Evolutionary conservation across 345 rosid genomes (phyloP).

Genomic region (Citrus glauca): DNA sequence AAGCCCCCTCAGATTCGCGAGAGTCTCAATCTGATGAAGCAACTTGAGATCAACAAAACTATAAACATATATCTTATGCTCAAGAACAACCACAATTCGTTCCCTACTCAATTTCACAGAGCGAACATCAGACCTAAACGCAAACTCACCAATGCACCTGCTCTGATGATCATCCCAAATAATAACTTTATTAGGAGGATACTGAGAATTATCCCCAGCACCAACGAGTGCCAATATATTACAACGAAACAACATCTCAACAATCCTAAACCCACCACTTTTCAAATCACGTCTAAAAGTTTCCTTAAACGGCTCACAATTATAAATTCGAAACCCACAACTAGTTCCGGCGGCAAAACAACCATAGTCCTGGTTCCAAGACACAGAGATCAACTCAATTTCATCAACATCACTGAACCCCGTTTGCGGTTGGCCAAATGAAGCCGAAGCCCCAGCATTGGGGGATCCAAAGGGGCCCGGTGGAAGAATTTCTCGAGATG

Average conservation of each 20-base stretch:
- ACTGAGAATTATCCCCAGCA: constrained; percentile 60
- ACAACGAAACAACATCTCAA: constrained; percentile 91
- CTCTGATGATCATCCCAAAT: constrained; percentile 94
- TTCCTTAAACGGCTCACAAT: constrained; percentile 78
- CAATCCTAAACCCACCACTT: constrained; percentile 73
- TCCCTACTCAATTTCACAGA: constrained; percentile 74
- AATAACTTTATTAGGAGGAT: constrained; percentile 76
- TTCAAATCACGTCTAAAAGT: constrained; percentile 62
- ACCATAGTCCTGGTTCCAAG: constrained; percentile 88
- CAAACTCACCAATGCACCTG: constrained; percentile 77
- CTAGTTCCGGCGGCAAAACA: constrained; percentile 81
- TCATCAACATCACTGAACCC: constrained; percentile 37
- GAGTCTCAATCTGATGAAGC: constrained; percentile 83
- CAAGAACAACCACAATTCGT: constrained; percentile 77
- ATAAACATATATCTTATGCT: constrained; percentile 80
- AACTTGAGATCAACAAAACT: constrained; percentile 72
- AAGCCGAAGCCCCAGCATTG: constrained; percentile 20
- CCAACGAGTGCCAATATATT: constrained; percentile 90
- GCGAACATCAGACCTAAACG: constrained; percentile 77
- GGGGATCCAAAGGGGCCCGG: constrained; percentile 31
- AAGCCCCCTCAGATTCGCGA: constrained; percentile 73
- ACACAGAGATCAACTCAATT: constrained; percentile 57
- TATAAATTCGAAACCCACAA: constrained; percentile 77
- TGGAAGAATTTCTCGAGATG: constrained; percentile 27
- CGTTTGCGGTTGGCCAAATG: constrained; percentile 28